Evolutionary conservation across 2,329 filamentous ascomycete genomes (phyloP).

Genomic region (Davidsoniella eucalypti): DNA sequence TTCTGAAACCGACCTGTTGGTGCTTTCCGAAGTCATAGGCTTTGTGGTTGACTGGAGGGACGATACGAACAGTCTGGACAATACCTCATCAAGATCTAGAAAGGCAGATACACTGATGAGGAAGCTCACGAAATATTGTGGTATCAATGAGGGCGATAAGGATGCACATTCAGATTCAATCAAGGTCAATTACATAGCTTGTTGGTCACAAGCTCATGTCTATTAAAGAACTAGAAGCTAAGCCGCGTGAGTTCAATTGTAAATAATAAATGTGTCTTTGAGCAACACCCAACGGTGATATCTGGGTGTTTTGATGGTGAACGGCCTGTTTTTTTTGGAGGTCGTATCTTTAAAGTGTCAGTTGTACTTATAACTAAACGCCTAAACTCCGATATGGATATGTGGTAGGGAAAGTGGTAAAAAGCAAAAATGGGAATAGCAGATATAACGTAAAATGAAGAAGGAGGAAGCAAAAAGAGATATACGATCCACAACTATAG

Average conservation of each 20-base stretch:
- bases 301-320: not conserved
- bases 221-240: too few relatives aligned
- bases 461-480: not conserved
- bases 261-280: too few relatives aligned
- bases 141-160: too few relatives aligned
- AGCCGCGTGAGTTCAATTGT: too few relatives aligned
- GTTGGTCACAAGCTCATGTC: too few relatives aligned
- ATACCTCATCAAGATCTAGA: too few relatives aligned
- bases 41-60: constrained; percentile 24
- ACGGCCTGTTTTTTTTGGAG: not conserved
- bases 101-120: too few relatives aligned
- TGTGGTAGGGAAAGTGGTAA: not conserved
- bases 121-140: too few relatives aligned
- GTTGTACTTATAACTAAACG: not conserved
- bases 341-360: too few relatives aligned
- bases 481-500: not conserved
- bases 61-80: too few relatives aligned
- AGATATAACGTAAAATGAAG: not conserved
- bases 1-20: constrained; percentile 39
- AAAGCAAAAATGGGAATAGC: not conserved
- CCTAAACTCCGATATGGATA: constrained; percentile 4
- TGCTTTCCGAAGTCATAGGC: constrained; percentile 29
- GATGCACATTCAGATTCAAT: too few relatives aligned
- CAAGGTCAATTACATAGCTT: too few relatives aligned
- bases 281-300: not conserved